Percentiles rank a stretch among this genome's conserved stretches.
Evolutionary conservation across 2,329 filamentous ascomycete genomes (phyloP).

Genomic region (Aspergillus hortae): DNA sequence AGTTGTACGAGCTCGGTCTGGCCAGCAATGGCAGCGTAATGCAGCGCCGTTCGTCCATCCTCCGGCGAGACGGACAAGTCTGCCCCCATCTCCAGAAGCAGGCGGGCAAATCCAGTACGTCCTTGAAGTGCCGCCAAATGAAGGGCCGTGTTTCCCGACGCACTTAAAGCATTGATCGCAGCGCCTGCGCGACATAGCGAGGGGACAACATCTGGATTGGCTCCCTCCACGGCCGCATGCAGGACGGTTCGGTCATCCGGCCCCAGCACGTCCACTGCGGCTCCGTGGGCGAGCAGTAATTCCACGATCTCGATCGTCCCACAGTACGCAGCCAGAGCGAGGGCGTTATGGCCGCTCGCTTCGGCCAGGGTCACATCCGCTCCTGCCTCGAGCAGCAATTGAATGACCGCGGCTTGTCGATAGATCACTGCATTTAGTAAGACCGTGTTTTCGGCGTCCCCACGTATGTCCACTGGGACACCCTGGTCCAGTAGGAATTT

Average conservation of each 20-base stretch:
- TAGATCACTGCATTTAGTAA: neutral
- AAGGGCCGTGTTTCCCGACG: neutral
- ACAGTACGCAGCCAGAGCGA: neutral
- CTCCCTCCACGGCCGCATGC: neutral
- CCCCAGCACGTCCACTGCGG: neutral
- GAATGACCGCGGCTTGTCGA: neutral
- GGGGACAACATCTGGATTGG: neutral
- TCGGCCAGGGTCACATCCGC: neutral
- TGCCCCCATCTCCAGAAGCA: neutral
- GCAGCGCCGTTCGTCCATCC: constrained; percentile 1
- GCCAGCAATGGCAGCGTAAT: neutral
- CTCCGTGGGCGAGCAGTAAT: neutral
- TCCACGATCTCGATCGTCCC: neutral
- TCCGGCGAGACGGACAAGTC: neutral
- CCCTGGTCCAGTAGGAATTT: neutral
- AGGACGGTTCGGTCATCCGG: neutral
- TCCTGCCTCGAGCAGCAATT: neutral
- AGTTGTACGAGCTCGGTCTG: neutral
- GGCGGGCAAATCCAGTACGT: neutral
- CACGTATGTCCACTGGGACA: neutral
- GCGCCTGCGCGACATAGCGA: neutral
- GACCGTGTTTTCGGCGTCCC: neutral
- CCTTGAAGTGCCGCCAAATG: neutral
- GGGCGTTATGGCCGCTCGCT: neutral
- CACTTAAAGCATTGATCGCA: neutral